Evolutionary conservation across 495 filamentous ascomycete species (phyloP).

Genomic region (Penicillium waksmanii): DNA sequence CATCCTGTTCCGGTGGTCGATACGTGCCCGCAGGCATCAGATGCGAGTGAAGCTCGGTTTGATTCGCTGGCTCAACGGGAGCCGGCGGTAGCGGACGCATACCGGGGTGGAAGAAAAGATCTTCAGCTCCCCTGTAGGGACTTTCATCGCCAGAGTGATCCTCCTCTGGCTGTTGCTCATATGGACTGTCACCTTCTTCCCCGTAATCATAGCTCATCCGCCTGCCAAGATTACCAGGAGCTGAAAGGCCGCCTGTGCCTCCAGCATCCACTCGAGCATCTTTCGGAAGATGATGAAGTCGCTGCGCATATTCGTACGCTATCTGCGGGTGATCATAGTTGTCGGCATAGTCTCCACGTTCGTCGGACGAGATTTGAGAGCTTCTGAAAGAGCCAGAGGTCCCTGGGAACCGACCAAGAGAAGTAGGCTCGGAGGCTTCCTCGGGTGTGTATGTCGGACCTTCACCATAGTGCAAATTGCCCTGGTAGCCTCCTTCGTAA

Average conservation of each 20-base stretch:
- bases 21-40: slow-evolving; percentile 63
- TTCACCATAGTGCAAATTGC: slow-evolving; percentile 73
- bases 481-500: slow-evolving; percentile 76
- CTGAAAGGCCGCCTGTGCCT: slow-evolving; percentile 82
- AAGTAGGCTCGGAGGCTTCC: slow-evolving; percentile 24
- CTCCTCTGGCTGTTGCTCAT: slow-evolving; percentile 55
- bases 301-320: slow-evolving; percentile 57
- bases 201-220: slow-evolving; percentile 93
- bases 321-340: slow-evolving; percentile 50
- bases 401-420: slow-evolving; percentile 13
- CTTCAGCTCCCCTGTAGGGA: slow-evolving; percentile 67
- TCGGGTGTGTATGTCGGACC: slow-evolving; percentile 37
- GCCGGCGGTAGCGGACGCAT: slow-evolving; percentile 83
- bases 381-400: slow-evolving; percentile 40
- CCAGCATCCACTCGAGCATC: slow-evolving; percentile 73
- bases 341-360: slow-evolving; percentile 38
- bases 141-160: slow-evolving; percentile 56
- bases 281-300: slow-evolving; percentile 59
- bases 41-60: slow-evolving; percentile 45
- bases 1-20: slow-evolving; percentile 42
- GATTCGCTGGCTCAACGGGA: slow-evolving; percentile 58
- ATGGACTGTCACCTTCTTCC: slow-evolving; percentile 63
- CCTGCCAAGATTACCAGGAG: slow-evolving; percentile 65
- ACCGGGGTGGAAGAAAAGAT: slow-evolving; percentile 93
- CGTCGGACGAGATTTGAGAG: slow-evolving; percentile 41